Percentiles rank a stretch among this genome's conserved stretches.
phyloP scores from a whole-genome alignment of 2,329 filamentous ascomycete species.

The Pseudopyricularia cyperi region DNA sequence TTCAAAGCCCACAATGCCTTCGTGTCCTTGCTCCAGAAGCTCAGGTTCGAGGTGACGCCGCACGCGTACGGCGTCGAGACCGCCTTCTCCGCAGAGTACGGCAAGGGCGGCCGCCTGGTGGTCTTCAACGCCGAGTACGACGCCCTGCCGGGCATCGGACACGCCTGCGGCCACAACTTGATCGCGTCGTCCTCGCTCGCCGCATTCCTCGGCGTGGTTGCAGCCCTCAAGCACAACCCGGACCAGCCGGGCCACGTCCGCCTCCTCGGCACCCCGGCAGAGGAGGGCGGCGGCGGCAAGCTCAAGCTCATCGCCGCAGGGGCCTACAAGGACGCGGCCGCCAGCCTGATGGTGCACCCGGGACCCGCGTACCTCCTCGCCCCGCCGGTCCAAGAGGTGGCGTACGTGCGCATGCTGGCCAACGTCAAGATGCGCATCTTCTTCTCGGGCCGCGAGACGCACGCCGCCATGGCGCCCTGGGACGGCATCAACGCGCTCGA shows the following conservation, averaged over 20 bases:
- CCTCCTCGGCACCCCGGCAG: conserved; percentile 28
- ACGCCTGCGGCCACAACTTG: conserved; percentile 29
- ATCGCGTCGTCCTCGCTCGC: conserved; percentile 23
- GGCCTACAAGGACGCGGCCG: conserved; percentile 22
- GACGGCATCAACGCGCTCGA: conserved; percentile 34
- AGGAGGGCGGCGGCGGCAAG: conserved; percentile 28
- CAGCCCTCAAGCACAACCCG: conserved; percentile 9
- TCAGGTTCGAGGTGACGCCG: conserved; percentile 29
- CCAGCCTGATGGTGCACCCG: conserved; percentile 27
- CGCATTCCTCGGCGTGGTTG: conserved; percentile 19
- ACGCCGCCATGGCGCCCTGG: conserved; percentile 33
- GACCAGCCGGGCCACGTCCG: conserved; percentile 12
- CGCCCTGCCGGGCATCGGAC: conserved; percentile 21
- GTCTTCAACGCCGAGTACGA: conserved; percentile 14
- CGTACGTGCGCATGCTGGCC: conserved; percentile 8
- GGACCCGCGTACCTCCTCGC: conserved; percentile 4
- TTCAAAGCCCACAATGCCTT: conserved; percentile 35
- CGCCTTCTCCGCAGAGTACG: conserved; percentile 27
- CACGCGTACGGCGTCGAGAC: conserved; percentile 38
- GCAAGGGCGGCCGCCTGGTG: conserved; percentile 6
- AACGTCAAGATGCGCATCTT: conserved; percentile 16
- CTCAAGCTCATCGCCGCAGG: conserved; percentile 28
- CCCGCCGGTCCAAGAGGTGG: conserved; percentile 6
- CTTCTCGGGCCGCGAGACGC: conserved; percentile 27
- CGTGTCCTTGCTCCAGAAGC: conserved; percentile 24